Percentiles rank a stretch among this genome's conserved stretches.
Conservation (phyloP, 768 basidiomycete species). For the Termitomyces sp. region DNA sequence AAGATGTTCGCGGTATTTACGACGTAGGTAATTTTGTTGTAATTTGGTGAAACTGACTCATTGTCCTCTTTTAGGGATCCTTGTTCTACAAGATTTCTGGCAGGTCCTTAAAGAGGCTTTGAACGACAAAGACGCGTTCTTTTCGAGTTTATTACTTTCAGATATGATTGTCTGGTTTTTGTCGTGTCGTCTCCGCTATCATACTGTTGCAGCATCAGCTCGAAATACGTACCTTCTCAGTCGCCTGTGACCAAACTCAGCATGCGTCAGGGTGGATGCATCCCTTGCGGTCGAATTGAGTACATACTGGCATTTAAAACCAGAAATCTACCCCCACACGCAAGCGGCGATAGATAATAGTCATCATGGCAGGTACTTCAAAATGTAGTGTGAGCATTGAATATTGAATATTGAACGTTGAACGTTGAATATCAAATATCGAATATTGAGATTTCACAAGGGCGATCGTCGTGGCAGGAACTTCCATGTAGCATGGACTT, state of each 20-base stretch:
- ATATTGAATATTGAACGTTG: no score
- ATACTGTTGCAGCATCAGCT: not conserved
- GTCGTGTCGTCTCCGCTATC: not conserved
- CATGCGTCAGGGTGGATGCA: not conserved
- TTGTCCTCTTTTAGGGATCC: conserved; percentile 19
- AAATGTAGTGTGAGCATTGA: not conserved
- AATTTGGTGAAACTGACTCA: not conserved
- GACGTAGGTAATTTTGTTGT: conserved; percentile 22
- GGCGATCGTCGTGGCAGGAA: not conserved
- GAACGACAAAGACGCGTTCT: not conserved
- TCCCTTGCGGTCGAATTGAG: not conserved
- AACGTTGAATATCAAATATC: no score
- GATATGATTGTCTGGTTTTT: not conserved
- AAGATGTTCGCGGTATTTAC: conserved; percentile 33
- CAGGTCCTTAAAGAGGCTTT: conserved; percentile 6
- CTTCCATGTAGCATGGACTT: not conserved
- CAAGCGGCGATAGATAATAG: no score
- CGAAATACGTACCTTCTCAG: not conserved
- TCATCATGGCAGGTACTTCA: not conserved
- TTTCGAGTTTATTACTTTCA: not conserved
- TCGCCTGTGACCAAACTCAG: not conserved
- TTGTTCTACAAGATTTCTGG: conserved; percentile 30
- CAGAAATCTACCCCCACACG: not conserved
- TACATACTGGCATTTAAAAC: not conserved
- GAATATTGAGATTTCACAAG: not conserved